A percentile compares a stretch with the other conserved stretches of the same genome.
Evolutionary conservation across 768 basidiomycete species (phyloP).

Genomic region (Peribolospora kevripleyi): DNA sequence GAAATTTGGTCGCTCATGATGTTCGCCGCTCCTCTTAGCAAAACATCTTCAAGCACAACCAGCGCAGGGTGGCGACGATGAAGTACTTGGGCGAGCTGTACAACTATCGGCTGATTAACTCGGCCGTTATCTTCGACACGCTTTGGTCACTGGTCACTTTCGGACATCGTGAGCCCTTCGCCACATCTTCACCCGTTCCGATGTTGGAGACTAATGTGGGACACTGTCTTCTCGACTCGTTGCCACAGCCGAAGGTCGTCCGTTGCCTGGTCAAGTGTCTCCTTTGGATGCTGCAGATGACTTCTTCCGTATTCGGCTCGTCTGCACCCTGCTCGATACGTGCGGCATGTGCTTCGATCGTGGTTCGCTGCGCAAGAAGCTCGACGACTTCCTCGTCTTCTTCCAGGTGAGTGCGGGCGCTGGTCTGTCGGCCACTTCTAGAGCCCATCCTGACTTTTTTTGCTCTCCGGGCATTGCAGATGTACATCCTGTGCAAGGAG

Average conservation of each 20-base stretch:
- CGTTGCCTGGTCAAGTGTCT: conserved; percentile 48
- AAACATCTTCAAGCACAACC: conserved; percentile 84
- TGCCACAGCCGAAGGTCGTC: conserved; percentile 56
- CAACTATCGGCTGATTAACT: conserved; percentile 77
- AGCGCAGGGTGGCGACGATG: conserved; percentile 67
- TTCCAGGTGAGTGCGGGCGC: conserved; percentile 44
- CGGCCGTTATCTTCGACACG: conserved; percentile 70
- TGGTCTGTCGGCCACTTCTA: background rate
- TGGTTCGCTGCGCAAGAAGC: conserved; percentile 69
- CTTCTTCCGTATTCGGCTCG: conserved; percentile 75
- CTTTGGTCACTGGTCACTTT: conserved; percentile 87
- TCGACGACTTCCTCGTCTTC: conserved; percentile 75
- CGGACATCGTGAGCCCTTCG: conserved; percentile 51
- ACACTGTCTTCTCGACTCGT: background rate
- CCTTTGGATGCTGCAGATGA: conserved; percentile 80
- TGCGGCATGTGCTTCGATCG: conserved; percentile 96
- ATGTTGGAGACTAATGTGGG: background rate
- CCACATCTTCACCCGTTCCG: background rate
- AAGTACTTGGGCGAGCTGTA: conserved; percentile 95
- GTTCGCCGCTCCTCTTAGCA: conserved; percentile 21
- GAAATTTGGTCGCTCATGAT: background rate
- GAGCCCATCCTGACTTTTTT: background rate
- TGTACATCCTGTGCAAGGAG: conserved; percentile 73
- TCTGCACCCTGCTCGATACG: conserved; percentile 78
- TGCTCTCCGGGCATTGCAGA: conserved; percentile 17